Evolutionary conservation across 2,329 filamentous ascomycete species (phyloP), one percentile per base, ranked within the genome.

Genomic region (Simplicillium sp.): DNA sequence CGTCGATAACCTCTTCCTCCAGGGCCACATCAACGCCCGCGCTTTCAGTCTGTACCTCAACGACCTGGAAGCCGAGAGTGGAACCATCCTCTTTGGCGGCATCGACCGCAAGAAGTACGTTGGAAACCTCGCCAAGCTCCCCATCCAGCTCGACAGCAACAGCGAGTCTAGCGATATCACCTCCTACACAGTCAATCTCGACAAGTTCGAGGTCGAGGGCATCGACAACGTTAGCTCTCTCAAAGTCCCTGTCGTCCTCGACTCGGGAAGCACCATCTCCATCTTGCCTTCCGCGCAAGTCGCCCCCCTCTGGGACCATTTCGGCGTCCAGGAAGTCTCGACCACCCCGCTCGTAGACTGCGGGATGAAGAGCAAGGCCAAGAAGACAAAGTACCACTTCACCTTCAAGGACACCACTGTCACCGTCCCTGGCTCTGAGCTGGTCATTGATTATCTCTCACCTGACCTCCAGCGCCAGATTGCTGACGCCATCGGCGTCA

Each of bases 1-100:
- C 28, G 68, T 87, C 14, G 71, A 80, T 55, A 68, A 77, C 48
- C 69, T 92, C 56, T 69, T 77, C 16, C 56, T 72, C 18, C 71
- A 84, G 50, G 75, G 73, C 34, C 55, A 74, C 38, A 84, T 86
- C 53, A 67, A 70, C 40, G 69, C 68, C 20, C 75, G 76, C 50
- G 78, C 79, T 4, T 87, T 84, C 61, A 85, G 80, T 46, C 60
- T 88, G 18, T 87, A 80, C 66, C 65, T 77, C 42, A 66, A 89
- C 60, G 81, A 87, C 54, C 61, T 87, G 12, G 62, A 66, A 44
- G 57, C 82, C 1, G 75, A 71, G 42, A 78, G 72, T 3, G 86
- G 86, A 38, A 80, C 67, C 48, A 80, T 90, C 44, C 69, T 90
- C 9, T 92, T 92, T 50, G 86, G 86, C 35, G 86, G 83, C 37